Percentiles rank a stretch among this genome's conserved stretches.
phyloP scores from a whole-genome alignment of 169 alveolate genomes.

The Plasmodium berghei region DNA sequence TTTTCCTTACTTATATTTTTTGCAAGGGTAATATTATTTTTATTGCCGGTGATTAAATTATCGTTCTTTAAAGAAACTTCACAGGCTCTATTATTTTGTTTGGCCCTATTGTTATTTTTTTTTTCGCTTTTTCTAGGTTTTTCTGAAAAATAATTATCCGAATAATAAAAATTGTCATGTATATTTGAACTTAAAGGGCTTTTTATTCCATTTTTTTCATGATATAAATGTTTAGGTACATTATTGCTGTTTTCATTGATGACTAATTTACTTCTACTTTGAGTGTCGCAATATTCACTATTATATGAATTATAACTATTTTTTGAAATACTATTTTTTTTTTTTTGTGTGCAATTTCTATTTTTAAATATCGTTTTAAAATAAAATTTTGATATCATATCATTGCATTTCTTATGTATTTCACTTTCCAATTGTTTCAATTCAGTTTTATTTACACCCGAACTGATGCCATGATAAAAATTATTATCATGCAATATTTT shows the following conservation, averaged over 20 bases:
- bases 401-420: constrained; percentile 33
- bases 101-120: constrained; percentile 4
- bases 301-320: background rate
- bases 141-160: constrained; percentile 74
- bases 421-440: constrained; percentile 28
- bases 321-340: constrained; percentile 15
- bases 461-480: constrained; percentile 19
- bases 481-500: constrained; percentile 25
- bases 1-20: constrained; percentile 24
- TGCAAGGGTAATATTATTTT: background rate
- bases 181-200: constrained; percentile 12
- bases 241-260: constrained; percentile 4
- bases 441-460: constrained; percentile 36
- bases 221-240: constrained; percentile 10
- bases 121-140: constrained; percentile 7
- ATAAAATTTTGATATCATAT: constrained; percentile 22
- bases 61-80: constrained; percentile 7
- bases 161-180: constrained; percentile 15
- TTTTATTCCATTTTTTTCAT: constrained; percentile 7
- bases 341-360: constrained; percentile 5
- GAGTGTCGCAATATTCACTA: background rate
- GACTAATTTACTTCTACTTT: constrained; percentile 4
- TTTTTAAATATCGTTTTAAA: constrained; percentile 37
- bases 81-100: background rate
- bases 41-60: constrained; percentile 8